These are phyloP conservation scores for Mucor circinelloides DNA, from an alignment of 371 early-diverging fungal genomes.

Conservation along the genomic window DNA sequence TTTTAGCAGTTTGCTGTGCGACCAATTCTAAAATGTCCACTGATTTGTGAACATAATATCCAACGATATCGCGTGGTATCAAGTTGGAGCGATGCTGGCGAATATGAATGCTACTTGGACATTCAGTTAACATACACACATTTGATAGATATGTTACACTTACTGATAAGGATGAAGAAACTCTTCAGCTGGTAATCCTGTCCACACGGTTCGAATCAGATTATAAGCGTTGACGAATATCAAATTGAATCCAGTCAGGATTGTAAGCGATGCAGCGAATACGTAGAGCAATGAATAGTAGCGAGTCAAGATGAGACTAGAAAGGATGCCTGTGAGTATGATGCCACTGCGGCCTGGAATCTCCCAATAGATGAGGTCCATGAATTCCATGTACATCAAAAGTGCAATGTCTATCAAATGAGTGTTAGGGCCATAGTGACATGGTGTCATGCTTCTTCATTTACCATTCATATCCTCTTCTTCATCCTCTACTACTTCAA, in stretches of 20 bases:
- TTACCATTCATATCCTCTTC: neutral
- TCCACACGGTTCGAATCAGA: conserved; percentile 30
- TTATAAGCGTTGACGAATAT: conserved; percentile 52
- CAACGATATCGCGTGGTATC: conserved; percentile 33
- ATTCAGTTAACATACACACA: neutral
- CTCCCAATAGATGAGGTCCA: conserved; percentile 53
- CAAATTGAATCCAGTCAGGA: conserved; percentile 52
- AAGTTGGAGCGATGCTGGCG: conserved; percentile 19
- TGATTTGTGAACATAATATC: conserved; percentile 28
- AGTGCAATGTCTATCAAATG: conserved; percentile 4
- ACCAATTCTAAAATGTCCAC: conserved; percentile 48
- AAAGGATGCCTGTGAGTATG: conserved; percentile 32
- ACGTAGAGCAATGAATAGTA: conserved; percentile 55
- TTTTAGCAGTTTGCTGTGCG: conserved; percentile 42
- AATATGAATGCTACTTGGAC: conserved; percentile 26
- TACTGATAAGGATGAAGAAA: conserved; percentile 43
- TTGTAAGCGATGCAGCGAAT: conserved; percentile 43
- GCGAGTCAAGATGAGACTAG: conserved; percentile 44
- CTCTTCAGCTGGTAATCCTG: conserved; percentile 39
- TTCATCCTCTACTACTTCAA: neutral
- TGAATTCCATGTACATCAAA: conserved; percentile 4
- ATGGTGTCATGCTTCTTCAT: neutral
- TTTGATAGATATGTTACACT: neutral
- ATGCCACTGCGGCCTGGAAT: conserved; percentile 45
- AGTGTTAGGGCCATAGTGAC: neutral